A percentile compares a stretch with the other conserved stretches of the same genome.
These are phyloP conservation scores for Pseudoturritis turrita DNA, from an alignment of 345 rosid species.

Conservation along the genomic window DNA sequence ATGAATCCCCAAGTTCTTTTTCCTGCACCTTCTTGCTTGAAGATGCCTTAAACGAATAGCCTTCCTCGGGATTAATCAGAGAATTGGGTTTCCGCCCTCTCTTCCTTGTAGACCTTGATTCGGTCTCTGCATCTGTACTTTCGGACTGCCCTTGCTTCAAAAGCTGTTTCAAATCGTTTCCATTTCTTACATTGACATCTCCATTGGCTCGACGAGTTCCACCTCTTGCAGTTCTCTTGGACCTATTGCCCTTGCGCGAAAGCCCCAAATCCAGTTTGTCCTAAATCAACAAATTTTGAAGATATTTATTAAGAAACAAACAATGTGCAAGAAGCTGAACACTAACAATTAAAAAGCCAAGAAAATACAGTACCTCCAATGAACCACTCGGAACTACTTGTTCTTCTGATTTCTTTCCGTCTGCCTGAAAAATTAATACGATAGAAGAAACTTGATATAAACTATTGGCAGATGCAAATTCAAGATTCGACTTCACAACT, in stretches of 20 bases:
- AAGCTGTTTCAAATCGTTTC: slow-evolving; percentile 14
- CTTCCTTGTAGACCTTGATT: slow-evolving; percentile 34
- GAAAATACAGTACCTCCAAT: slow-evolving; percentile 23
- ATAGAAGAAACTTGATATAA: not conserved
- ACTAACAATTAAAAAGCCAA: not conserved
- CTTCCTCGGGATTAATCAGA: slow-evolving; percentile 63
- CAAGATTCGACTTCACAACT: slow-evolving; percentile 17
- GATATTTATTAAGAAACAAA: not conserved
- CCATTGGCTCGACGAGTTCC: not conserved
- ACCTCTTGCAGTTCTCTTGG: slow-evolving; percentile 15
- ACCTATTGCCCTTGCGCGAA: slow-evolving; percentile 17
- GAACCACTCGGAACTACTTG: slow-evolving; percentile 9
- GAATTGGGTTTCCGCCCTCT: slow-evolving; percentile 65
- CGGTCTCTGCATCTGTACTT: slow-evolving; percentile 36
- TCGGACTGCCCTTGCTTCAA: slow-evolving; percentile 24
- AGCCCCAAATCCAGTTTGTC: not conserved
- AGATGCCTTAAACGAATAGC: slow-evolving; percentile 32
- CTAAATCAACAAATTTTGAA: slow-evolving; percentile 26
- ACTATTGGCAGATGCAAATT: slow-evolving; percentile 10
- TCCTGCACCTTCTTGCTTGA: slow-evolving; percentile 28
- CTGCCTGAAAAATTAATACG: slow-evolving; percentile 20
- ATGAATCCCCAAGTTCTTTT: slow-evolving; percentile 26
- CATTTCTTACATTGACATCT: slow-evolving; percentile 3
- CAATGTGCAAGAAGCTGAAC: not conserved
- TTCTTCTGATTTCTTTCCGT: slow-evolving; percentile 9